Evolutionary conservation across 495 filamentous ascomycete genomes (phyloP).

Genomic region (Hypoxylon rickii): DNA sequence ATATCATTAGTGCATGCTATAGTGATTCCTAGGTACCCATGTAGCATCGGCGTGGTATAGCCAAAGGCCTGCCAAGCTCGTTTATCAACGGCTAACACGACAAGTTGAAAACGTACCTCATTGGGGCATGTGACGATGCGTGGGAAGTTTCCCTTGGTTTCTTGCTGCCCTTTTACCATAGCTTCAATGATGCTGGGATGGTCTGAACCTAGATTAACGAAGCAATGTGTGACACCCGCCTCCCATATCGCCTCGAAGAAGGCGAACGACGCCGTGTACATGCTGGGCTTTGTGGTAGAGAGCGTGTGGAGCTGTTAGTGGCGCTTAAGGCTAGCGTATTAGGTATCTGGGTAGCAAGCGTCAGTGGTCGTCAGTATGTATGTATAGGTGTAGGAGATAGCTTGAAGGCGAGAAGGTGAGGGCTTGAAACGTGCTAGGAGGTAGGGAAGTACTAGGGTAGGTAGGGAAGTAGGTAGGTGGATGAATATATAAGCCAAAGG

Average conservation of each 20-base stretch:
- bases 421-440: too few relatives aligned
- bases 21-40: too few relatives aligned
- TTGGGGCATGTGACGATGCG: conserved; percentile 92
- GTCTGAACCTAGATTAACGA: conserved; percentile 95
- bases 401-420: too few relatives aligned
- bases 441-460: too few relatives aligned
- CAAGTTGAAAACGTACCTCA: conserved; percentile 62
- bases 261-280: conserved; percentile 64
- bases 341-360: too few relatives aligned
- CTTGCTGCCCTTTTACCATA: conserved; percentile 84
- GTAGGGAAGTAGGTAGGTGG: too few relatives aligned
- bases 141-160: conserved; percentile 71
- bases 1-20: background rate
- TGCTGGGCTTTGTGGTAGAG: conserved; percentile 32
- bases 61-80: background rate
- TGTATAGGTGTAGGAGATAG: too few relatives aligned
- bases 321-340: too few relatives aligned
- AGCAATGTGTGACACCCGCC: conserved; percentile 85
- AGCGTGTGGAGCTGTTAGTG: background rate
- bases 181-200: conserved; percentile 92
- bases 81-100: background rate
- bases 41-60: too few relatives aligned
- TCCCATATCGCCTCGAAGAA: conserved; percentile 97
- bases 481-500: too few relatives aligned
- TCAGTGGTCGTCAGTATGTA: too few relatives aligned